Base-by-base conservation (phyloP, 2,329 filamentous ascomycete species). In the Bipolaris bicolor region DNA sequence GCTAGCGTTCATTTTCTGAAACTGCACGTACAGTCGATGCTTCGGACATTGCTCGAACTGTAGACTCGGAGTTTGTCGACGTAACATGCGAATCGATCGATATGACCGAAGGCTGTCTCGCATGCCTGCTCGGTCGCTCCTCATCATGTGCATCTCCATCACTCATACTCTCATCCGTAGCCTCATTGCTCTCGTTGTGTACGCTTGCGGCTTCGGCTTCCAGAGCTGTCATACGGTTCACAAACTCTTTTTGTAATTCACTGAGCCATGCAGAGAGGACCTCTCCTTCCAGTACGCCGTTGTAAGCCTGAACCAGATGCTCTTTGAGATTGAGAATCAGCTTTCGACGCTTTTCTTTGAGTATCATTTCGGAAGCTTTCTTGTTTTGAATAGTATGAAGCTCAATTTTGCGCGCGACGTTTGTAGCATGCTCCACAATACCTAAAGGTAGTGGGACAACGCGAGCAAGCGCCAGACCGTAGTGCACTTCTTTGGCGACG, bases 391-490 rank as follows among this genome's bases (percentile, higher is more conserved):
- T 83, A 18, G 82, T 80, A 20, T 84, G 83, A 9, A 79, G 77
- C 39, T 87, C 82, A 6, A 97, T 77, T 20, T 83, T 83, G 3
- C 81, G 79, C 0, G 90, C 87, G 4, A 95, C 86, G 0, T 78
- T 70, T 59, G 89, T 86, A 0, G 93, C 94, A 31, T 84, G 81
- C 6, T 88, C 78, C 2, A 96, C 79, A 3, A 97, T 85, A 1
- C 78, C 77, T 0, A 82, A 73, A 0, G 94, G 92, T 6, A 97
- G 83, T 0, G 90, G 88, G 22, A 95, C 82, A 0, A 92, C 84
- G 31, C 86, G 86, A 0, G 94, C 92, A 3, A 97, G 82, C 0
- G 88, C 83, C n/a, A 97, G 83, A 0, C 95, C 95, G 68, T 99
- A 99, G 64, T 92, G 87, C 44, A 86, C 80, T 52, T 91, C 87